Evolutionary conservation across 75 land plant genomes (phyloP).

Genomic region (Selaginella tamariscina): DNA sequence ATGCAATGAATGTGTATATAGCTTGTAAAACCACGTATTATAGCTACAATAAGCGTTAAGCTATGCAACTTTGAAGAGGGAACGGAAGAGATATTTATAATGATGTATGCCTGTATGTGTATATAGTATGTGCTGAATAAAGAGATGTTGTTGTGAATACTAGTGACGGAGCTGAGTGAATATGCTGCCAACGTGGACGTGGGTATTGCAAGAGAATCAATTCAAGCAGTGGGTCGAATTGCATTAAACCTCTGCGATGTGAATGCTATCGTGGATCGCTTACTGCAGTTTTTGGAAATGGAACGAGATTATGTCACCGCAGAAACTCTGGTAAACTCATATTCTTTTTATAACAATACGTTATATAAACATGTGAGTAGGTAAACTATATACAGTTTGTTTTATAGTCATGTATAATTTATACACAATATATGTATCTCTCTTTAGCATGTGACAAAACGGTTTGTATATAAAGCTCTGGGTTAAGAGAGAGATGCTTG

Average conservation of each 20-base stretch:
- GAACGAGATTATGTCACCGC: constrained; percentile 99
- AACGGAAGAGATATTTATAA: not conserved
- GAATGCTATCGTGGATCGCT: constrained; percentile 95
- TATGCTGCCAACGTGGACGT: constrained; percentile 97
- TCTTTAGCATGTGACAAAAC: no score
- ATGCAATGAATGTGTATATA: no score
- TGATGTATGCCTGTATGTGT: not conserved
- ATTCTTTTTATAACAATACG: not conserved
- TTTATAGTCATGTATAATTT: no score
- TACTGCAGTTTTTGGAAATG: constrained; percentile 98
- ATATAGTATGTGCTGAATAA: not conserved
- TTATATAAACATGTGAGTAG: no score
- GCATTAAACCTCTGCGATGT: constrained; percentile 98
- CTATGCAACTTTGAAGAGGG: not conserved
- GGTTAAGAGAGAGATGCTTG: no score
- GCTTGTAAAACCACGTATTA: no score
- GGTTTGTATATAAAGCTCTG: no score
- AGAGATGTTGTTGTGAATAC: constrained; percentile 7
- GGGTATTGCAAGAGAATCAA: constrained; percentile 91
- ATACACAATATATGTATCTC: no score
- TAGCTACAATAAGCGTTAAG: no score
- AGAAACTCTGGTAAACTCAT: constrained; percentile 70
- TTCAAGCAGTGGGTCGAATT: constrained; percentile 95
- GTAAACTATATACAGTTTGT: no score
- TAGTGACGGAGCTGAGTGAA: constrained; percentile 97